Evolutionary conservation across 495 filamentous ascomycete species (phyloP).

Genomic region (Glonium stellatum): DNA sequence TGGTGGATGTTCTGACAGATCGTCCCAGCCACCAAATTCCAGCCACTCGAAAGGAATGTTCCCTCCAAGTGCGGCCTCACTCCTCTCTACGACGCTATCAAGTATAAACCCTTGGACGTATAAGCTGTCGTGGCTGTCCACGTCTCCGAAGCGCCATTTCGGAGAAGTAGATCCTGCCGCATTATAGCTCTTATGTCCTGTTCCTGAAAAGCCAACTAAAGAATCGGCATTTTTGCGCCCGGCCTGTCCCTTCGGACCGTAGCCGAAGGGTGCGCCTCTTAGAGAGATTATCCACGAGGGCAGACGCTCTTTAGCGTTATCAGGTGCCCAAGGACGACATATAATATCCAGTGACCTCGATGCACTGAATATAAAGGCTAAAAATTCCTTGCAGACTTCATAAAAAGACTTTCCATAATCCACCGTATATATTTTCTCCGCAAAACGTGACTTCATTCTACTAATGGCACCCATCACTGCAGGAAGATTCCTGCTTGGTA

Average conservation of each 20-base stretch:
- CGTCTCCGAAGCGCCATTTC: not conserved
- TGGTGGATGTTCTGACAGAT: slow-evolving; percentile 20
- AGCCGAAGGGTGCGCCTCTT: not conserved
- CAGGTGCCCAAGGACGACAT: not conserved
- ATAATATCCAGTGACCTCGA: not conserved
- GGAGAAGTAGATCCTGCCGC: slow-evolving; percentile 23
- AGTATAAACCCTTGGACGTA: slow-evolving; percentile 35
- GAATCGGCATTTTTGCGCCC: slow-evolving; percentile 35
- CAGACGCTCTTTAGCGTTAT: not conserved
- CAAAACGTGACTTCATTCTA: no score
- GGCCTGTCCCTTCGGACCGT: not conserved
- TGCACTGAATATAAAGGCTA: not conserved
- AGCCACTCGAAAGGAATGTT: slow-evolving; percentile 21
- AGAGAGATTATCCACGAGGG: slow-evolving; percentile 11
- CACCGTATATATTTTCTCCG: not conserved
- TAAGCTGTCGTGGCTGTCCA: slow-evolving; percentile 29
- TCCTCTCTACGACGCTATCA: slow-evolving; percentile 24
- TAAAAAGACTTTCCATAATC: not conserved
- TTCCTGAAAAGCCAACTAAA: slow-evolving; percentile 30
- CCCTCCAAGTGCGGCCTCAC: slow-evolving; percentile 11
- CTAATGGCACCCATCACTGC: slow-evolving; percentile 26
- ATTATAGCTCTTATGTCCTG: slow-evolving; percentile 26
- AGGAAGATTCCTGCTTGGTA: slow-evolving; percentile 23
- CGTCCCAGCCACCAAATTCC: slow-evolving; percentile 16
- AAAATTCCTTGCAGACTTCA: not conserved